A percentile compares a stretch with the other conserved stretches of the same genome.
These are phyloP conservation scores for Psilocybe sp. DNA, from an alignment of 768 basidiomycete genomes.

Conservation along the genomic window DNA sequence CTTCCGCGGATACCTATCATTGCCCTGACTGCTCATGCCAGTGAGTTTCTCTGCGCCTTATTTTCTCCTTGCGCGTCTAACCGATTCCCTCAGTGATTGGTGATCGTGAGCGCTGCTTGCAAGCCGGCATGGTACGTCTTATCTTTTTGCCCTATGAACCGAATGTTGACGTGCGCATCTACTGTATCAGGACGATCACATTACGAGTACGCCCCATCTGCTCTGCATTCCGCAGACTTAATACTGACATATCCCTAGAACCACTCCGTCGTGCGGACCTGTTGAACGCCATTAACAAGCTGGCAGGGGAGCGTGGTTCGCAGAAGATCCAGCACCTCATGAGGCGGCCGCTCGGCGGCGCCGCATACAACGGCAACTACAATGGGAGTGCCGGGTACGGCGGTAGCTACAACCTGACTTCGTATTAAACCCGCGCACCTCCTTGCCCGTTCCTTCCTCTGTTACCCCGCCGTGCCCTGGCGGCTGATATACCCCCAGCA, in stretches of 20 bases:
- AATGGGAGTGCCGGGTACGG: too few relatives aligned
- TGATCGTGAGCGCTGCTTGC: constrained; percentile 46
- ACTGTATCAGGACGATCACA: constrained; percentile 58
- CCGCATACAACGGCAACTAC: too few relatives aligned
- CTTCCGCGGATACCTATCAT: constrained; percentile 85
- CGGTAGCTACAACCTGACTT: too few relatives aligned
- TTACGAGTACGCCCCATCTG: constrained; percentile 58
- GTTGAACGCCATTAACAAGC: constrained; percentile 77
- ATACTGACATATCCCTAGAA: constrained; percentile 41
- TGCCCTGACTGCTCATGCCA: constrained; percentile 96
- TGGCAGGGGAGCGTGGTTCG: constrained; percentile 61
- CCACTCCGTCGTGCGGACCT: constrained; percentile 77
- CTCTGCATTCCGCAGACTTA: background rate
- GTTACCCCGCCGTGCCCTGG: constrained; percentile 76
- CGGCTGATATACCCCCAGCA: constrained; percentile 96
- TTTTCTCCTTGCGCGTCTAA: constrained; percentile 1
- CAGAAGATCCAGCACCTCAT: constrained; percentile 36
- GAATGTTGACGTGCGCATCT: background rate
- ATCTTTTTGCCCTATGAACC: background rate
- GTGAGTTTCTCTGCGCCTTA: constrained; percentile 45
- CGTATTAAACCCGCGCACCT: too few relatives aligned
- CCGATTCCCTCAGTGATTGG: constrained; percentile 69
- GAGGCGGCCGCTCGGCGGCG: constrained; percentile 17
- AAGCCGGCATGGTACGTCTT: constrained; percentile 42
- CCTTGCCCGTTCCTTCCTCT: too few relatives aligned